These are phyloP conservation scores for Chenopodium quinoa DNA, from an alignment of 148 eudicot species.

Conservation along the genomic window DNA sequence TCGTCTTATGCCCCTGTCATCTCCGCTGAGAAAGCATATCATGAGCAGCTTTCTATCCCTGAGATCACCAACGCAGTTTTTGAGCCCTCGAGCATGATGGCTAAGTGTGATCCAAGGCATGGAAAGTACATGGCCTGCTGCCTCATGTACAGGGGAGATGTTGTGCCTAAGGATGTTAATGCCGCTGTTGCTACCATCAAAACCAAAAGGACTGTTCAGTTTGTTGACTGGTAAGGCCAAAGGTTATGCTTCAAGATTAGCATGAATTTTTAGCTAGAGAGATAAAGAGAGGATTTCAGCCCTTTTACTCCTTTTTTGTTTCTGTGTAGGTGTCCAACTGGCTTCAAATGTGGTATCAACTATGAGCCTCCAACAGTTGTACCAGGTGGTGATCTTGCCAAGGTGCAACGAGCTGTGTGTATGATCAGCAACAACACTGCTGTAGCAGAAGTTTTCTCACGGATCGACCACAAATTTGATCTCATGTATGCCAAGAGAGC, in stretches of 20 bases:
- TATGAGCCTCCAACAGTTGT: slow-evolving; percentile 48
- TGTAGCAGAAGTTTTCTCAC: slow-evolving; percentile 44
- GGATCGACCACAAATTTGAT: slow-evolving; percentile 46
- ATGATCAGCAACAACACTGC: slow-evolving; percentile 45
- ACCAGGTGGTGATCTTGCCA: slow-evolving; percentile 50
- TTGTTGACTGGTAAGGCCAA: slow-evolving; percentile 38
- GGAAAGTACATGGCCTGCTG: slow-evolving; percentile 53
- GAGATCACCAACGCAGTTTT: slow-evolving; percentile 40
- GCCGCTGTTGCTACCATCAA: slow-evolving; percentile 50
- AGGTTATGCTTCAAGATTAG: neutral
- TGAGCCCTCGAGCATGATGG: slow-evolving; percentile 49
- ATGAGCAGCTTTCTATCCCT: slow-evolving; percentile 36
- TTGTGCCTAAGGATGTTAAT: slow-evolving; percentile 50
- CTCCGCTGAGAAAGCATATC: slow-evolving; percentile 36
- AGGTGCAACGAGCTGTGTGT: slow-evolving; percentile 50
- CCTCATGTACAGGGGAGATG: slow-evolving; percentile 48
- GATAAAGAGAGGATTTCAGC: neutral
- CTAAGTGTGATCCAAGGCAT: slow-evolving; percentile 49
- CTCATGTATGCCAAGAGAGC: slow-evolving; percentile 50
- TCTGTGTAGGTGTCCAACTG: slow-evolving; percentile 41
- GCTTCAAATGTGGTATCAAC: slow-evolving; percentile 47
- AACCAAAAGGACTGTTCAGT: slow-evolving; percentile 44
- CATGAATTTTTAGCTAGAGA: neutral
- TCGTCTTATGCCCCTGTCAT: slow-evolving; percentile 46
- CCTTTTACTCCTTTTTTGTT: neutral